These are phyloP conservation scores for Mucor sp. DNA, from an alignment of 371 early-diverging fungal genomes.

Conservation along the genomic window DNA sequence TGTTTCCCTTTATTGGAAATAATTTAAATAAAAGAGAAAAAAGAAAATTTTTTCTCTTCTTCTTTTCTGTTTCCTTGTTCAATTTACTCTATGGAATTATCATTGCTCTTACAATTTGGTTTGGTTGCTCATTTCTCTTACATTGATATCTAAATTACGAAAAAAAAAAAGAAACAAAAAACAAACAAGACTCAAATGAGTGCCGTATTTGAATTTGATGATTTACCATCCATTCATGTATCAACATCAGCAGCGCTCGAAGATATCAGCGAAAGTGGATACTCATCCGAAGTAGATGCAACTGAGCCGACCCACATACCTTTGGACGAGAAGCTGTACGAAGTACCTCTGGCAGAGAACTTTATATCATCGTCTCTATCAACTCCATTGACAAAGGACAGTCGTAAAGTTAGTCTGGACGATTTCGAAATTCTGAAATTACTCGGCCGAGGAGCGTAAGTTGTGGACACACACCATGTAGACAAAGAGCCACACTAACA, in stretches of 20 bases:
- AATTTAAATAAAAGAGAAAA: not conserved
- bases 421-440: slow-evolving; percentile 93
- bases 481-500: not conserved
- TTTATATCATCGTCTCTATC: slow-evolving; percentile 44
- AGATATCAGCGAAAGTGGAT: slow-evolving; percentile 34
- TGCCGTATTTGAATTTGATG: slow-evolving; percentile 51
- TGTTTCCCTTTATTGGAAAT: not conserved
- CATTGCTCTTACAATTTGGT: slow-evolving; percentile 8
- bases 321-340: slow-evolving; percentile 38
- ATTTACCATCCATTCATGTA: slow-evolving; percentile 23
- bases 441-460: slow-evolving; percentile 87
- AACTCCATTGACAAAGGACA: slow-evolving; percentile 23
- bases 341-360: slow-evolving; percentile 37
- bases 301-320: slow-evolving; percentile 34
- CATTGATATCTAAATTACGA: slow-evolving; percentile 14
- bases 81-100: slow-evolving; percentile 12
- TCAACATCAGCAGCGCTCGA: not conserved
- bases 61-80: not conserved
- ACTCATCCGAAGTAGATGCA: slow-evolving; percentile 42
- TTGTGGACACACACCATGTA: not conserved
- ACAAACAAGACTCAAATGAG: slow-evolving; percentile 30
- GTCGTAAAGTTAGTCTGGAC: slow-evolving; percentile 74
- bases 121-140: slow-evolving; percentile 11
- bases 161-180: not conserved
- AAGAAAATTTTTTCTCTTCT: not conserved